phyloP scores from a whole-genome alignment of 2,329 filamentous ascomycete genomes.

The Leptodontidium sp. region DNA sequence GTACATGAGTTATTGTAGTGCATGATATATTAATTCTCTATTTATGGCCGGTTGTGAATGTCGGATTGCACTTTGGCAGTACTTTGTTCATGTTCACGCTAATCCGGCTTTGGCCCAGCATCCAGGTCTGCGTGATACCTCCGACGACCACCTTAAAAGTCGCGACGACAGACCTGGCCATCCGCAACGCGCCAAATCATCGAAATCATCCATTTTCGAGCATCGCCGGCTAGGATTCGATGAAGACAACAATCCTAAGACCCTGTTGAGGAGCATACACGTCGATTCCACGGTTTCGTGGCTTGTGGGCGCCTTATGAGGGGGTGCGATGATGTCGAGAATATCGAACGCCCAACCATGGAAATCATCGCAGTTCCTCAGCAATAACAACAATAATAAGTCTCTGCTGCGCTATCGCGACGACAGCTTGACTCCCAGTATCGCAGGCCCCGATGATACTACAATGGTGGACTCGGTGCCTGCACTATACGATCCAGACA shows the following conservation, averaged over 20 bases:
- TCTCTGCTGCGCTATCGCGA: slow-evolving; percentile 64
- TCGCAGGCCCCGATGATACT: slow-evolving; percentile 46
- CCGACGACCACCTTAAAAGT: neutral
- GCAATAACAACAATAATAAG: slow-evolving; percentile 56
- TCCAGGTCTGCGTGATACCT: too few relatives aligned
- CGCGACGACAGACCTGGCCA: neutral
- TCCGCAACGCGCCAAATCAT: slow-evolving; percentile 33
- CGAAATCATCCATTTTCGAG: slow-evolving; percentile 31
- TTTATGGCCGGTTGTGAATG: too few relatives aligned
- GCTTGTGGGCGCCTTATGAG: slow-evolving; percentile 39
- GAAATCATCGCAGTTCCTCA: slow-evolving; percentile 69
- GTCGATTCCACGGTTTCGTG: slow-evolving; percentile 36
- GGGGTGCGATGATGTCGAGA: slow-evolving; percentile 40
- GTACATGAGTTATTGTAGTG: too few relatives aligned
- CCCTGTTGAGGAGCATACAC: slow-evolving; percentile 41
- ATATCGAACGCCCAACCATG: slow-evolving; percentile 45
- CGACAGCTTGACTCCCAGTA: slow-evolving; percentile 56
- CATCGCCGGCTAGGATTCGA: slow-evolving; percentile 35
- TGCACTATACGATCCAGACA: slow-evolving; percentile 58
- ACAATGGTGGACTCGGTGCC: slow-evolving; percentile 55
- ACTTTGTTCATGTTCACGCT: neutral
- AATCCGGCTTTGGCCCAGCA: too few relatives aligned
- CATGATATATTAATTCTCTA: too few relatives aligned
- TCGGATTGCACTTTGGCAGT: neutral
- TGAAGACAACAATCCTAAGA: slow-evolving; percentile 36